These are phyloP conservation scores for Auricularia auricula-judae DNA, from an alignment of 768 basidiomycete genomes.

Conservation along the genomic window DNA sequence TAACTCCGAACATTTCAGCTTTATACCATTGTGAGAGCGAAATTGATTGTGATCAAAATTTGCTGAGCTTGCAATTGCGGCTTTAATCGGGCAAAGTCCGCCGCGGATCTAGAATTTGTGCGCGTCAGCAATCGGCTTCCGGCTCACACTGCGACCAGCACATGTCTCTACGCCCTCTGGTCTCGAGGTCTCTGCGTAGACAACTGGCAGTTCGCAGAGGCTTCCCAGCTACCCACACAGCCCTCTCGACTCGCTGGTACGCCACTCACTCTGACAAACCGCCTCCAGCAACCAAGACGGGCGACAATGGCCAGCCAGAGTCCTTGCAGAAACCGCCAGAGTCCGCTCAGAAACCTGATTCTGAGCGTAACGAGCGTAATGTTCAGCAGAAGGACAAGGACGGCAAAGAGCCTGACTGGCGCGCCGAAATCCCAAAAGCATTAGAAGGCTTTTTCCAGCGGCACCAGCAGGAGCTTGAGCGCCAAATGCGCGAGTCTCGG, in stretches of 20 bases:
- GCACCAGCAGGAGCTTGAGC: slow-evolving; percentile 5
- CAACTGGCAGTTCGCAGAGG: neutral
- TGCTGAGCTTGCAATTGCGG: too few relatives aligned
- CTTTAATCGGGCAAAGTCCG: neutral
- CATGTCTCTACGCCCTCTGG: neutral
- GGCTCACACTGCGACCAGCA: neutral
- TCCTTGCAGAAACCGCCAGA: too few relatives aligned
- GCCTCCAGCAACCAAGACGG: neutral
- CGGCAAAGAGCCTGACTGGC: slow-evolving; percentile 11
- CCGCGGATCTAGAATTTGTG: neutral
- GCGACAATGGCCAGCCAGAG: too few relatives aligned
- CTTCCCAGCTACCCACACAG: neutral
- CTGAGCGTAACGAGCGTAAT: slow-evolving; percentile 20
- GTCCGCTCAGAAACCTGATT: slow-evolving; percentile 19
- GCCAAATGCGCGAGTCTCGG: slow-evolving; percentile 12
- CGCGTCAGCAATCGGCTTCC: neutral
- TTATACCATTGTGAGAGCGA: too few relatives aligned
- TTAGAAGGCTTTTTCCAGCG: slow-evolving; percentile 62
- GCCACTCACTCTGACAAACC: neutral
- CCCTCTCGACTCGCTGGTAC: neutral
- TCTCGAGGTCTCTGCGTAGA: neutral
- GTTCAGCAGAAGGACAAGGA: slow-evolving; percentile 21
- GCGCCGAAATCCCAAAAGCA: slow-evolving; percentile 44
- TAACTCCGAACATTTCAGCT: too few relatives aligned
- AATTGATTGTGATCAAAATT: too few relatives aligned